Evolutionary conservation across 495 filamentous ascomycete genomes (phyloP).

Genomic region (Tuber umbilicatum): DNA sequence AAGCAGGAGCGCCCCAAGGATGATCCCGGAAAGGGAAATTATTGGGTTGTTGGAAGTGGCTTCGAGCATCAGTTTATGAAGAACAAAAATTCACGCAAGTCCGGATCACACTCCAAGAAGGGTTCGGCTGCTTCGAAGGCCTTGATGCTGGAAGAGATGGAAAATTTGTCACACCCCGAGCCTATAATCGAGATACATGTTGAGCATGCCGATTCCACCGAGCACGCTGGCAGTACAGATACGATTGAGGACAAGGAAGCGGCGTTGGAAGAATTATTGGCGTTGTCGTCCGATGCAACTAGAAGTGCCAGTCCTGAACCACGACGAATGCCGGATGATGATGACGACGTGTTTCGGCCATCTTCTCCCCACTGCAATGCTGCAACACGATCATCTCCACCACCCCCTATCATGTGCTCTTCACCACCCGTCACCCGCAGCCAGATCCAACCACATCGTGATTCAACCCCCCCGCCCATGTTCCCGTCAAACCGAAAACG

Average conservation of each 20-base stretch:
- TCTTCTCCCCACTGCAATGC: conserved; percentile 59
- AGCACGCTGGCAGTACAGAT: conserved; percentile 35
- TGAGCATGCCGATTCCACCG: conserved; percentile 22
- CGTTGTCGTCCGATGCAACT: conserved; percentile 84
- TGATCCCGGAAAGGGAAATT: conserved; percentile 97
- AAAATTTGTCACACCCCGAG: conserved; percentile 24
- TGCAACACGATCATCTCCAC: conserved; percentile 44
- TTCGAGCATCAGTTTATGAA: conserved; percentile 82
- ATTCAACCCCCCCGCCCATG: conserved; percentile 69
- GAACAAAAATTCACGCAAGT: conserved; percentile 61
- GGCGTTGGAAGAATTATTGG: conserved; percentile 29
- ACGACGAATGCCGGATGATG: conserved; percentile 57
- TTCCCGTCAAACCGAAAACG: conserved; percentile 56
- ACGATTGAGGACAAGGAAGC: conserved; percentile 38
- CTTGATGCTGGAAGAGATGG: conserved; percentile 35
- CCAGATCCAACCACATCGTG: conserved; percentile 55
- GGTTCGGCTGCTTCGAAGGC: conserved; percentile 27
- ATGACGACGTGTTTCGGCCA: conserved; percentile 47
- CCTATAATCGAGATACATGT: conserved; percentile 36
- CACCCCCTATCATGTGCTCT: conserved; percentile 55
- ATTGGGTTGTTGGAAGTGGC: conserved; percentile 88
- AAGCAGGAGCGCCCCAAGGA: conserved; percentile 96
- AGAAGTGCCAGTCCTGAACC: conserved; percentile 61
- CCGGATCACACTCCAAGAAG: conserved; percentile 33
- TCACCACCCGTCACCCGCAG: conserved; percentile 73